Conservation (phyloP, 331 rosid species). For the Saraca asoca region DNA sequence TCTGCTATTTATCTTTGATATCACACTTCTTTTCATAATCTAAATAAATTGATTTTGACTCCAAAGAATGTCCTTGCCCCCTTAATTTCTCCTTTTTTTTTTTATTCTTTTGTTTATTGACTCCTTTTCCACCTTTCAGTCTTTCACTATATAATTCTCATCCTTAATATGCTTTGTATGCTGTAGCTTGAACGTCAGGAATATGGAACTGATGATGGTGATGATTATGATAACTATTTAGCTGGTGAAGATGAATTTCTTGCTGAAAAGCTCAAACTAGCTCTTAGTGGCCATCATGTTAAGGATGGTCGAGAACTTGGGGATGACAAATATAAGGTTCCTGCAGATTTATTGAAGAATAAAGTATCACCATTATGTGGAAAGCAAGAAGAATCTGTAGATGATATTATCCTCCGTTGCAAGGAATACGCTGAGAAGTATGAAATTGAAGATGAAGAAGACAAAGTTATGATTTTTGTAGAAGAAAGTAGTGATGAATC, state of each 20-base stretch:
- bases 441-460: no score
- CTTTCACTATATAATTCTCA: conserved; percentile 6
- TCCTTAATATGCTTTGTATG: conserved; percentile 20
- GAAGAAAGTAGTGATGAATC: no score
- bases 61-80: background rate
- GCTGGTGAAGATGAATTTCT: no score
- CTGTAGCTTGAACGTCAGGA: conserved; percentile 69
- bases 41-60: background rate
- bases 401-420: no score
- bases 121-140: background rate
- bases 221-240: conserved; percentile 36
- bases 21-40: background rate
- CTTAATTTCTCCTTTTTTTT: background rate
- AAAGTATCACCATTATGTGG: no score
- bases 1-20: background rate
- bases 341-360: no score
- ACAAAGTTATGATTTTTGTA: background rate
- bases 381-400: no score
- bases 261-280: no score
- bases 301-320: no score
- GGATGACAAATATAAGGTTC: no score
- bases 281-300: background rate
- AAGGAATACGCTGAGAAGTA: no score
- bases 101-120: background rate
- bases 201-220: conserved; percentile 57